phyloP scores from a whole-genome alignment of 2,329 filamentous ascomycete genomes.

The Trichoderma sp. region DNA sequence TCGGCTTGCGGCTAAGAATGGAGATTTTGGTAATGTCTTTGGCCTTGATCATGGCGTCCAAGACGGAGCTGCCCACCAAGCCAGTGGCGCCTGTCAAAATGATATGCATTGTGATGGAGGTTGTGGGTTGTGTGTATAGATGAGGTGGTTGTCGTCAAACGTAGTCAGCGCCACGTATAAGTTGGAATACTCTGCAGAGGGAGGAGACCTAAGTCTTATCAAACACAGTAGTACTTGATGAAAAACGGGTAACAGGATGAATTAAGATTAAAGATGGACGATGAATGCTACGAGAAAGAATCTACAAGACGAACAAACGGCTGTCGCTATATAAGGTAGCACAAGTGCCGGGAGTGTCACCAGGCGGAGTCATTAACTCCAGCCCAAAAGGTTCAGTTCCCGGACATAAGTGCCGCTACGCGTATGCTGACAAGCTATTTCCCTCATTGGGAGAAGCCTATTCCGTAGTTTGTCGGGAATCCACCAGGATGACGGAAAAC shows the following conservation, averaged over 20 bases:
- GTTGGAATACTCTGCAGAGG: background rate
- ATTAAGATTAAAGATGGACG: background rate
- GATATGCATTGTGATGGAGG: slow-evolving; percentile 50
- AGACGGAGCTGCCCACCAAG: slow-evolving; percentile 58
- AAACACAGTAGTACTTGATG: background rate
- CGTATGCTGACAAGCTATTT: slow-evolving; percentile 8
- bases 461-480: too few relatives aligned
- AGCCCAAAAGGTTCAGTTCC: background rate
- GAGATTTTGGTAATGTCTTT: slow-evolving; percentile 61
- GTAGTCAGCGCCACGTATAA: background rate
- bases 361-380: background rate
- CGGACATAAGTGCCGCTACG: slow-evolving; percentile 4
- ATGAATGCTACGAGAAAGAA: background rate
- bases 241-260: background rate
- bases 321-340: background rate
- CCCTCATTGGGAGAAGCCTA: background rate
- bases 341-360: background rate
- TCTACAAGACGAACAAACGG: background rate
- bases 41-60: slow-evolving; percentile 58
- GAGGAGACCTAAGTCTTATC: background rate
- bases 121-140: background rate
- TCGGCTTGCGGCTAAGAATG: slow-evolving; percentile 63
- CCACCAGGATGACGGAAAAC: background rate
- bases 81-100: slow-evolving; percentile 68
- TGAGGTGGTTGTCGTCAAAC: background rate